Conservation (phyloP, 805 yeast genomes). For the Lachancea dasiensis region DNA sequence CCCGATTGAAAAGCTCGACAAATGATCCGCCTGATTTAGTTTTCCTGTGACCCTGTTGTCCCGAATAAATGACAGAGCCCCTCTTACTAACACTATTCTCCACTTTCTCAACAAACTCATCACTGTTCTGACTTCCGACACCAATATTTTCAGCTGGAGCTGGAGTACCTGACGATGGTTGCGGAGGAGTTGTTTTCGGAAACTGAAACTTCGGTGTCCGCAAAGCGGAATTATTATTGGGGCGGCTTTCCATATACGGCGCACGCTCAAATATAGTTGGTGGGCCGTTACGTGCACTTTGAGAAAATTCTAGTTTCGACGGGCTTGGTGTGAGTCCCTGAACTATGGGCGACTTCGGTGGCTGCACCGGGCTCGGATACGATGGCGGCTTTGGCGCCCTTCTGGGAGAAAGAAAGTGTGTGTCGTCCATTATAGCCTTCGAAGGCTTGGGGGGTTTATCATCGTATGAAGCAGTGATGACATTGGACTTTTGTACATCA, state of each 20-base stretch:
- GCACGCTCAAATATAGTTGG: constrained; percentile 25
- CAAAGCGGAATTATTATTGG: constrained; percentile 4
- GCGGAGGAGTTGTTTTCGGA: constrained; percentile 9
- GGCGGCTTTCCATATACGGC: constrained; percentile 5
- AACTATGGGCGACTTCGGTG: constrained; percentile 30
- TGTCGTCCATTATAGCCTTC: constrained; percentile 19
- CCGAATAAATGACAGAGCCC: constrained; percentile 18
- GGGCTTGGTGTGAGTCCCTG: constrained; percentile 11
- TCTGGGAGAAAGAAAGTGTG: constrained; percentile 57
- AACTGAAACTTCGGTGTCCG: constrained; percentile 7
- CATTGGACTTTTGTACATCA: constrained; percentile 1
- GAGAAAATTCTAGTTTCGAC: constrained; percentile 2
- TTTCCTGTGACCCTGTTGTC: constrained; percentile 22
- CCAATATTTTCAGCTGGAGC: constrained; percentile 1
- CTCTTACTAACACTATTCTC: constrained; percentile 15
- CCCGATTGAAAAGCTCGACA: constrained; percentile 31
- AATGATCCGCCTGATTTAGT: constrained; percentile 31
- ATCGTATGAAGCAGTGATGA: background rate
- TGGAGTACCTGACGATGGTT: constrained; percentile 8
- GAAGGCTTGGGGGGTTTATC: constrained; percentile 9
- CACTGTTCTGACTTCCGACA: background rate
- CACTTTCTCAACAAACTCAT: background rate
- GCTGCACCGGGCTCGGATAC: constrained; percentile 38
- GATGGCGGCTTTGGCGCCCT: constrained; percentile 67
- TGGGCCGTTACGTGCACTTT: constrained; percentile 19